Conservation (phyloP, 768 basidiomycete species). For the Gymnopilus junonius region DNA sequence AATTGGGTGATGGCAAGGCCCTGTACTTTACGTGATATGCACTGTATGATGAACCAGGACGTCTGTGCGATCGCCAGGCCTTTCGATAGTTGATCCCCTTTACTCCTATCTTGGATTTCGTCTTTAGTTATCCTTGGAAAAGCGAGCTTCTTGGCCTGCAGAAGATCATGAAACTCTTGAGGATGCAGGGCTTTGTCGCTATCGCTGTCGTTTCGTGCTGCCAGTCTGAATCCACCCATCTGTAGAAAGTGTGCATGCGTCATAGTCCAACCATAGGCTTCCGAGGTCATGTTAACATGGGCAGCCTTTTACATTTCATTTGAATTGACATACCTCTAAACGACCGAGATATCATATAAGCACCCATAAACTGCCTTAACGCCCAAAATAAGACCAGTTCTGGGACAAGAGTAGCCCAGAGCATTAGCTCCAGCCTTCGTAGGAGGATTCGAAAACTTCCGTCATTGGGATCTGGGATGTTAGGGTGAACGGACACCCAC, state of each 20-base stretch:
- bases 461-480: background rate
- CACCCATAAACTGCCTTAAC: conserved; percentile 20
- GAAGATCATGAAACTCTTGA: conserved; percentile 4
- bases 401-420: conserved; percentile 8
- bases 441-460: background rate
- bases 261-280: conserved; percentile 15
- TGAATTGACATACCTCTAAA: background rate
- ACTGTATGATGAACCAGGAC: conserved; percentile 35
- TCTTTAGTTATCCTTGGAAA: conserved; percentile 15
- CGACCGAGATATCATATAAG: background rate
- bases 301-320: no score
- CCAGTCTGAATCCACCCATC: conserved; percentile 12
- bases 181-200: background rate
- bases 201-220: conserved; percentile 21
- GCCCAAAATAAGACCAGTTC: conserved; percentile 19
- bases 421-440: conserved; percentile 7
- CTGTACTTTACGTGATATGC: conserved; percentile 23
- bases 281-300: background rate
- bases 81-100: conserved; percentile 30
- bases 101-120: conserved; percentile 31
- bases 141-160: background rate
- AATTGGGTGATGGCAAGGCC: conserved; percentile 31
- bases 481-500: conserved; percentile 12
- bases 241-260: conserved; percentile 11
- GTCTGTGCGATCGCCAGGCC: conserved; percentile 29